A percentile compares a stretch with the other conserved stretches of the same genome.
Evolutionary conservation across 1,284 basidiomycete species (phyloP).

Genomic region (Marasmius fiardii): DNA sequence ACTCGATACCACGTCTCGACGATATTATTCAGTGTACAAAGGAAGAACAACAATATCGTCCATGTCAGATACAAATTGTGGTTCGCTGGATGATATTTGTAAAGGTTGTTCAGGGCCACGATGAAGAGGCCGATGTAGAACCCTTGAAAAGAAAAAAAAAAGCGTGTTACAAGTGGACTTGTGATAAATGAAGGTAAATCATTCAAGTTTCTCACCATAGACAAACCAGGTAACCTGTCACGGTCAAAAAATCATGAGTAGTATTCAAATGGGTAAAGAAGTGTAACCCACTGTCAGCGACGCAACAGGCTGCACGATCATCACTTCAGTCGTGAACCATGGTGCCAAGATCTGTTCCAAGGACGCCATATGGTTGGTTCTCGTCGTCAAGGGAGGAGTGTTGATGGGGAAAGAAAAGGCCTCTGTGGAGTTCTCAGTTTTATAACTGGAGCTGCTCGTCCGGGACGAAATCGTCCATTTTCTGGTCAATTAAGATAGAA

Average conservation of each 20-base stretch:
- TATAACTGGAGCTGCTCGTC: no score
- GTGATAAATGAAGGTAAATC: no score
- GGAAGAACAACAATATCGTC: constrained; percentile 3
- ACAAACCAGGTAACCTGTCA: constrained; percentile 3
- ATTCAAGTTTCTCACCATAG: background rate
- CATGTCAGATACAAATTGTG: background rate
- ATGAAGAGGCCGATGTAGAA: constrained; percentile 3
- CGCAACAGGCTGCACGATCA: background rate
- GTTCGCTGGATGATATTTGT: constrained; percentile 1
- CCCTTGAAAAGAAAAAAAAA: no score
- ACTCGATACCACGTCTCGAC: constrained; percentile 5
- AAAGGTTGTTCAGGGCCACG: constrained; percentile 1
- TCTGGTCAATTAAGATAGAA: no score
- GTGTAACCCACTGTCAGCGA: background rate
- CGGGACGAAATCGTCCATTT: no score
- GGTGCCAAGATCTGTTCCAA: background rate
- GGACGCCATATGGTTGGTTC: background rate
- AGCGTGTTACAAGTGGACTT: no score
- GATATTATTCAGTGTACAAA: constrained; percentile 3
- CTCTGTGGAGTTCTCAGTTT: no score
- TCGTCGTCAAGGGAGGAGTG: no score
- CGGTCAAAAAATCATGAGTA: background rate
- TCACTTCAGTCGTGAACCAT: background rate
- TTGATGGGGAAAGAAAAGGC: no score
- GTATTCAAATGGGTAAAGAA: background rate